Conservation (phyloP, 805 yeast species). For the Pichia ethanolica region DNA sequence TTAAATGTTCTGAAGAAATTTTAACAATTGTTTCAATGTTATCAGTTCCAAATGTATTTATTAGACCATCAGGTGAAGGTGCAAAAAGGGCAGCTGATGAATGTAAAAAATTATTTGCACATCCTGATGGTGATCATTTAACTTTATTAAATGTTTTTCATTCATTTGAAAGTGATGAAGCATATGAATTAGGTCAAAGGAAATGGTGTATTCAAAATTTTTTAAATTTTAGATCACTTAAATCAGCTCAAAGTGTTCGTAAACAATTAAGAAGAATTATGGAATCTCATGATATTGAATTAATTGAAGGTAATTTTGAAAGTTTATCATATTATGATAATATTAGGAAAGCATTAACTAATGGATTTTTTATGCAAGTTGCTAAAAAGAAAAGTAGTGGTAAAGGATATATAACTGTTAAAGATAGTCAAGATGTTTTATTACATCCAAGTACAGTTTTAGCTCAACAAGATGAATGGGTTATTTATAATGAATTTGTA, state of each 20-base stretch:
- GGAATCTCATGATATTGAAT: constrained; percentile 70
- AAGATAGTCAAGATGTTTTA: constrained; percentile 92
- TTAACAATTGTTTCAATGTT: constrained; percentile 83
- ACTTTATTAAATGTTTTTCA: constrained; percentile 84
- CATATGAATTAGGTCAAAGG: constrained; percentile 52
- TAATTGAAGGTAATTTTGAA: constrained; percentile 60
- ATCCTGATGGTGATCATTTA: constrained; percentile 91
- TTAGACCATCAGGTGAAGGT: constrained; percentile 79
- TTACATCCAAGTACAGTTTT: constrained; percentile 91
- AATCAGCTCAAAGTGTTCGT: constrained; percentile 82
- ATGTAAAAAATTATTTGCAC: constrained; percentile 79
- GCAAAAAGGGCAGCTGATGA: constrained; percentile 90
- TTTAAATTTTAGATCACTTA: constrained; percentile 73
- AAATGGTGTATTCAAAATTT: constrained; percentile 92
- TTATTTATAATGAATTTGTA: constrained; percentile 91
- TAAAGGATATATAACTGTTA: constrained; percentile 82
- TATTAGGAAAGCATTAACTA: constrained; percentile 75
- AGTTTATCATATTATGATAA: constrained; percentile 64
- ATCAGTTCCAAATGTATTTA: constrained; percentile 90
- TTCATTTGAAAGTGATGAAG: constrained; percentile 73
- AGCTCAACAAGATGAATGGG: constrained; percentile 88
- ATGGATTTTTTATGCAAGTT: constrained; percentile 98
- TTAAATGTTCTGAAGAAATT: constrained; percentile 82
- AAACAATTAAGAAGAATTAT: constrained; percentile 75
- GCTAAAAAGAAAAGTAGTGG: constrained; percentile 84